Percentiles rank a stretch among this genome's conserved stretches.
phyloP scores from a whole-genome alignment of 2,329 filamentous ascomycete species.

The Penicillium sp. region DNA sequence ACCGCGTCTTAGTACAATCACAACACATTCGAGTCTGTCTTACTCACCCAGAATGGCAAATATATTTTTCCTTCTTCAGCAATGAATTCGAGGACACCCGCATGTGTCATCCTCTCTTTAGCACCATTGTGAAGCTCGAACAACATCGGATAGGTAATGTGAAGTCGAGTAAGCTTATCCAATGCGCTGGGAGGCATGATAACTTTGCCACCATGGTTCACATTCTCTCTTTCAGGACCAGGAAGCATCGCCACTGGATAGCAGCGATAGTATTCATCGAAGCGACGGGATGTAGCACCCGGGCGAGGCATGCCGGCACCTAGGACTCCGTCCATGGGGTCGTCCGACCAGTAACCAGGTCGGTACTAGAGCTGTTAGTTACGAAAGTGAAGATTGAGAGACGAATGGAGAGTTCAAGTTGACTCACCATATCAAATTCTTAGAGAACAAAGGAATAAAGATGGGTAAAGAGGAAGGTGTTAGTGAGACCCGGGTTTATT shows the following conservation, averaged over 20 bases:
- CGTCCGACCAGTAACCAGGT: conserved; percentile 53
- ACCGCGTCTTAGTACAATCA: conserved; percentile 2
- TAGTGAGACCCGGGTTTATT: background rate
- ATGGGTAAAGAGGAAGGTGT: background rate
- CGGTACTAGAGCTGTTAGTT: conserved; percentile 39
- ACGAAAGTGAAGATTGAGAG: background rate
- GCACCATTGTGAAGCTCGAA: conserved; percentile 93
- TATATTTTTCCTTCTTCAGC: conserved; percentile 97
- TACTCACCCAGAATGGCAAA: conserved; percentile 82
- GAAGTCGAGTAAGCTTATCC: conserved; percentile 91
- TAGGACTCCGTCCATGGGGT: conserved; percentile 53
- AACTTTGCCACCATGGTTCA: conserved; percentile 97
- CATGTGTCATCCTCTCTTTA: conserved; percentile 77
- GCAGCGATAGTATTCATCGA: conserved; percentile 98
- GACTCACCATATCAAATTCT: conserved; percentile 27
- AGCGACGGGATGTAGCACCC: conserved; percentile 63
- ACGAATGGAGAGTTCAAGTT: background rate
- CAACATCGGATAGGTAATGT: conserved; percentile 95
- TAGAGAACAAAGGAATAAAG: background rate
- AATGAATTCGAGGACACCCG: conserved; percentile 94
- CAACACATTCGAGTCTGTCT: conserved; percentile 1
- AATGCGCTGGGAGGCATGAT: conserved; percentile 94
- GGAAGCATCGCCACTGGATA: conserved; percentile 95
- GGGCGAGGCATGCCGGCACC: conserved; percentile 54
- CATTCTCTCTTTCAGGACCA: conserved; percentile 79